A percentile compares a stretch with the other conserved stretches of the same genome.
phyloP scores from a whole-genome alignment of 208 protist genomes.

The Crithidia fasciculata region DNA sequence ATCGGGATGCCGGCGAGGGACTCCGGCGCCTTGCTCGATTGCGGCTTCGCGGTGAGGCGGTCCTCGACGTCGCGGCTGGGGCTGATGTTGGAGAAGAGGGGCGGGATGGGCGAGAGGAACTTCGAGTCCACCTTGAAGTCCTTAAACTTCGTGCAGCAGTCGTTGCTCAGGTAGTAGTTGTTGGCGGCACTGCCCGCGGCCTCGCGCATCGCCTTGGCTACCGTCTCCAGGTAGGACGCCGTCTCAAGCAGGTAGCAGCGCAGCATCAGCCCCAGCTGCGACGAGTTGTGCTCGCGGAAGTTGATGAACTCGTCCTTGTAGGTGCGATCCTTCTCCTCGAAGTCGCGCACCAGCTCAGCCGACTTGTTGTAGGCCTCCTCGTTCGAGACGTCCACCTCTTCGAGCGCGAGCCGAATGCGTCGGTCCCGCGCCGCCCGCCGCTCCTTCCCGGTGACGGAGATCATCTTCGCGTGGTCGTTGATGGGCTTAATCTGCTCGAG shows the following conservation, averaged over 20 bases:
- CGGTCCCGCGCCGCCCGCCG: slow-evolving; percentile 37
- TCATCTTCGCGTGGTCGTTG: slow-evolving; percentile 37
- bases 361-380: slow-evolving; percentile 42
- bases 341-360: slow-evolving; percentile 33
- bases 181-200: slow-evolving; percentile 15
- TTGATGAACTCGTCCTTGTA: slow-evolving; percentile 51
- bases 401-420: slow-evolving; percentile 35
- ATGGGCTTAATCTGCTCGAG: slow-evolving; percentile 43
- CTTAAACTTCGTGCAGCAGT: slow-evolving; percentile 39
- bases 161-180: slow-evolving; percentile 37
- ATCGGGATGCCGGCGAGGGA: slow-evolving; percentile 17
- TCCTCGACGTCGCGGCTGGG: slow-evolving; percentile 6
- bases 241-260: slow-evolving; percentile 40
- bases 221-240: slow-evolving; percentile 35
- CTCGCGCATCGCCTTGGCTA: slow-evolving; percentile 32
- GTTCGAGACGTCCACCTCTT: slow-evolving; percentile 34
- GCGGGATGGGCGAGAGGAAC: slow-evolving; percentile 14
- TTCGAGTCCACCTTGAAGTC: slow-evolving; percentile 33
- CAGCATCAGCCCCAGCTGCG: slow-evolving; percentile 46
- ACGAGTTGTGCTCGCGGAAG: slow-evolving; percentile 48
- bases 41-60: slow-evolving; percentile 28
- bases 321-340: slow-evolving; percentile 39
- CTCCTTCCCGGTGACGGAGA: slow-evolving; percentile 31
- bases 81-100: slow-evolving; percentile 25
- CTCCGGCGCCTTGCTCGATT: neutral